phyloP scores from a whole-genome alignment of 148 eudicot genomes.

The Suaeda aralocaspica region DNA sequence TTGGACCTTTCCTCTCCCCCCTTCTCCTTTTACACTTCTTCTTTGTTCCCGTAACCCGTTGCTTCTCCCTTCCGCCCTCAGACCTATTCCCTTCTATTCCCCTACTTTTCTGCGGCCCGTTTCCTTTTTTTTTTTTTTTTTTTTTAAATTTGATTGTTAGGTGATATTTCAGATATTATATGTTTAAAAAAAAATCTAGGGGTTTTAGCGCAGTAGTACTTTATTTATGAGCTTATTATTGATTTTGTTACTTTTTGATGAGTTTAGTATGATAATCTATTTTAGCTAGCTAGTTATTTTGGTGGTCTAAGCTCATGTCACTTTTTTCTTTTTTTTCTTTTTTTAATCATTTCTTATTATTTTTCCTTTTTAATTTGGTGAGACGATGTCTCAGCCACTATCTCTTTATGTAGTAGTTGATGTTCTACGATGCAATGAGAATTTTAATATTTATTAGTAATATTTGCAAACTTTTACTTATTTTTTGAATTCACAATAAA shows the following conservation, averaged over 20 bases:
- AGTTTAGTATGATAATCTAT: slow-evolving; percentile 15
- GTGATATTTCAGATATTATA: background rate
- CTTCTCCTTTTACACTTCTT: no score
- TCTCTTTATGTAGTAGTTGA: slow-evolving; percentile 23
- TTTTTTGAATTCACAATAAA: background rate
- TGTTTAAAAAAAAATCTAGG: slow-evolving; percentile 5
- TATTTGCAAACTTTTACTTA: background rate
- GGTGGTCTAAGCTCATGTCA: slow-evolving; percentile 1
- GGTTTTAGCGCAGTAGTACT: slow-evolving; percentile 1
- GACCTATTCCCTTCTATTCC: no score
- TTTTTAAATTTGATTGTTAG: slow-evolving; percentile 13
- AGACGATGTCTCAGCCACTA: slow-evolving; percentile 12
- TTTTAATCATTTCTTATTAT: background rate
- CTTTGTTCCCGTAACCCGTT: no score
- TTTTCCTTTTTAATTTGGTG: slow-evolving; percentile 9
- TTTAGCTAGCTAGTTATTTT: slow-evolving; percentile 12
- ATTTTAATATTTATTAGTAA: slow-evolving; percentile 10
- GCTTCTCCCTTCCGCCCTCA: no score
- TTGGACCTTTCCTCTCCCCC: no score
- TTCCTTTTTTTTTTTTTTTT: slow-evolving; percentile 10
- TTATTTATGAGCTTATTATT: slow-evolving; percentile 16
- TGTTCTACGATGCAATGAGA: slow-evolving; percentile 14
- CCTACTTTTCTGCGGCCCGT: no score
- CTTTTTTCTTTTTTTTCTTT: background rate
- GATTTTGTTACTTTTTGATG: slow-evolving; percentile 18